These are phyloP conservation scores for Nakaseomyces glabratus DNA, from an alignment of 1,139 yeast species.

Conservation along the genomic window DNA sequence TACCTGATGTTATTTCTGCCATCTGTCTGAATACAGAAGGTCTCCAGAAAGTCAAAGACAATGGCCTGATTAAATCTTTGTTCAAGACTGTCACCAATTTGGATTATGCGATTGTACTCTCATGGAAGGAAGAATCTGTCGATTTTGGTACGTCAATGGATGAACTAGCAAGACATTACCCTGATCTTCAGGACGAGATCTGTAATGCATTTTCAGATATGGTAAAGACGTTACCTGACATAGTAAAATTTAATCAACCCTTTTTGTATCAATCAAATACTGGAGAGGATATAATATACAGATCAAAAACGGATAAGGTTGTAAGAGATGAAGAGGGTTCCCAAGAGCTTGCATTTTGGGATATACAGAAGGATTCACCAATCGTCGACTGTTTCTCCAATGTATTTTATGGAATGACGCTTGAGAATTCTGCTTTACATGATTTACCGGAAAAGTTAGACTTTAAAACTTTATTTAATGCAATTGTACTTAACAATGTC, in stretches of 20 bases:
- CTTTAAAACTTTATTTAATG: slow-evolving; percentile 38
- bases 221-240: slow-evolving; percentile 42
- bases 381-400: slow-evolving; percentile 29
- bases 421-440: slow-evolving; percentile 38
- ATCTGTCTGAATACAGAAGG: slow-evolving; percentile 74
- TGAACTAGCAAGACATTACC: slow-evolving; percentile 77
- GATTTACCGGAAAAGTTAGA: slow-evolving; percentile 36
- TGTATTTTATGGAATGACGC: slow-evolving; percentile 28
- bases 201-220: slow-evolving; percentile 42
- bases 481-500: slow-evolving; percentile 37
- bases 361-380: slow-evolving; percentile 28
- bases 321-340: slow-evolving; percentile 35
- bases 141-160: slow-evolving; percentile 65
- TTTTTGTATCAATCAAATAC: slow-evolving; percentile 37
- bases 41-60: slow-evolving; percentile 44
- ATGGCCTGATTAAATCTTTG: slow-evolving; percentile 39
- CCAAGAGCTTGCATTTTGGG: slow-evolving; percentile 46
- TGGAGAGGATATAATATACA: slow-evolving; percentile 37
- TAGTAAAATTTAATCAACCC: slow-evolving; percentile 33
- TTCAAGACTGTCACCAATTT: slow-evolving; percentile 45
- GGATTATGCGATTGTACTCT: slow-evolving; percentile 42
- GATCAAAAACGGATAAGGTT: slow-evolving; percentile 34
- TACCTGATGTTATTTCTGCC: slow-evolving; percentile 79
- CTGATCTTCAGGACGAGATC: slow-evolving; percentile 56
- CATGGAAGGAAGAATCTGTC: slow-evolving; percentile 42